Base-by-base conservation (phyloP, 257 asterid species). In the Lithospermum erythrorhizon region DNA sequence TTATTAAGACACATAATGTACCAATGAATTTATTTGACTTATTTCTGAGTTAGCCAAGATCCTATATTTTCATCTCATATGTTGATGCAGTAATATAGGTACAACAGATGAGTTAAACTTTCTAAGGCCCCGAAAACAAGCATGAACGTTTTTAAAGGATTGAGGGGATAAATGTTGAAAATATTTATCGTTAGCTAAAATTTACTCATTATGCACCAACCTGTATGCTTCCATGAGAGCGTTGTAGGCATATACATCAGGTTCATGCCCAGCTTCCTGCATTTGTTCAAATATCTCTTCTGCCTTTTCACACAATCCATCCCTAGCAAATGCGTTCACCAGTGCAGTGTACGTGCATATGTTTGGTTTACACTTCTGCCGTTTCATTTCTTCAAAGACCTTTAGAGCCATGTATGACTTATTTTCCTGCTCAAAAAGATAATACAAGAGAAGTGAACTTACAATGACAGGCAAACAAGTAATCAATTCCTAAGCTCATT, bases 201-300 rank as follows among this genome's bases (percentile, higher is more conserved):
- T 53, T 2, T 9, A 53, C 56, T 56, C 60, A 18, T 23, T 19
- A 54, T 21, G 52, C 11, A 17, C 22, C 58, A 64, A 85, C 97
- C 95, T 86, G 78, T 89, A 89, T 71, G 94, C 86, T 76, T 82
- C 95, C 91, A 89, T 84, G 61, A 89, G 95, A 68, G 95, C 95
- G 62, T 89, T 89, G 68, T 83, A 89, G 67, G 85, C 86, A 64
- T 89, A 89, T 41, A 73, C 95, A 62, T 89, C 95, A 53, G 95
- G 97, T 78, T 84, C 97, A 55, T 72, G 69, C 25, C 95, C 96
- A 62, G 85, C 90, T 80, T 89, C 89, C 67, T 89, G 95, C 69
- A 89, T 65, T 67, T 75, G 76, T 69, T 89, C 95, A 22, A 89
- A 89, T 57, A 82, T 68, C 73, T 84, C 94, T 79, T 86, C 95